phyloP scores from a whole-genome alignment of 768 basidiomycete species.

The Lentinula detonsa region DNA sequence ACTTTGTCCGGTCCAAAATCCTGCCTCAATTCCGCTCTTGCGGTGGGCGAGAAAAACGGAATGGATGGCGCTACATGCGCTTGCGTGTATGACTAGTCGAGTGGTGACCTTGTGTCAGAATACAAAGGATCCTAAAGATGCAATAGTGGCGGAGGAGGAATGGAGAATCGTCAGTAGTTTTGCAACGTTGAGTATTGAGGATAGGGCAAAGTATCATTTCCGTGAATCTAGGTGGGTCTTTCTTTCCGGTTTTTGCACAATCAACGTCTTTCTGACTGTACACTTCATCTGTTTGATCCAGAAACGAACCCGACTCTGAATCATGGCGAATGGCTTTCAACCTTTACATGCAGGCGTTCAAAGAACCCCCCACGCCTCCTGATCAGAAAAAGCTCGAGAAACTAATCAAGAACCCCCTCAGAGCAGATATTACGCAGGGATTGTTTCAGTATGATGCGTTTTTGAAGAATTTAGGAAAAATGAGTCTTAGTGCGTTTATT shows the following conservation, averaged over 20 bases:
- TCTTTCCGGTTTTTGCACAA: neutral
- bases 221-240: slow-evolving; percentile 24
- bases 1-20: slow-evolving; percentile 73
- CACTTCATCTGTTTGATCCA: neutral
- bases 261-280: slow-evolving; percentile 12
- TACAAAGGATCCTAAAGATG: slow-evolving; percentile 24
- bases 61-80: slow-evolving; percentile 76
- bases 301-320: slow-evolving; percentile 49
- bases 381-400: slow-evolving; percentile 55
- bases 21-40: slow-evolving; percentile 54
- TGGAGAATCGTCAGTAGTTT: slow-evolving; percentile 53
- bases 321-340: slow-evolving; percentile 65
- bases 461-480: slow-evolving; percentile 64
- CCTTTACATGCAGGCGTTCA: slow-evolving; percentile 57
- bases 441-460: slow-evolving; percentile 74
- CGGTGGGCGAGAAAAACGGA: slow-evolving; percentile 50
- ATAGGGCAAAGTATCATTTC: slow-evolving; percentile 49
- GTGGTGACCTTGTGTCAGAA: slow-evolving; percentile 50
- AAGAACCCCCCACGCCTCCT: slow-evolving; percentile 38
- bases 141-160: slow-evolving; percentile 33
- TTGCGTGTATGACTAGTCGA: slow-evolving; percentile 59
- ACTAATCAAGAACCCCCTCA: slow-evolving; percentile 46
- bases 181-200: slow-evolving; percentile 75
- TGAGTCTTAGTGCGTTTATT: slow-evolving; percentile 65
- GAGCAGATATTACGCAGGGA: slow-evolving; percentile 39